Percentiles rank a stretch among this genome's conserved stretches.
Evolutionary conservation across 139 green algal genomes (phyloP).

Genomic region (Chlamydomonas sp.): DNA sequence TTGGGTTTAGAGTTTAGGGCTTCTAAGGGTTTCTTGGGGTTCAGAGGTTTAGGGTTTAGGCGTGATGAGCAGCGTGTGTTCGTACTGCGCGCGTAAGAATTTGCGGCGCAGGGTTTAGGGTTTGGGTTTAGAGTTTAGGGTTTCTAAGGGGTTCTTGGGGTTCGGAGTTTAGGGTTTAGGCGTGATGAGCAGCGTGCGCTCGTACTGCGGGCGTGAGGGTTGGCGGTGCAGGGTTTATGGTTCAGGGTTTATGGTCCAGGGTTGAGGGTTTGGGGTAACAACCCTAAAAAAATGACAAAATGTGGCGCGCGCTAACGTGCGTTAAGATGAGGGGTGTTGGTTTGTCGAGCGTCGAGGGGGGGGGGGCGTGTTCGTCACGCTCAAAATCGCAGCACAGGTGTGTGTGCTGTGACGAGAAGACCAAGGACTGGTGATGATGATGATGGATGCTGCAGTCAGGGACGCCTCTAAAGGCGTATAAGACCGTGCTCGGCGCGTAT

Average conservation of each 20-base stretch:
- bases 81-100: constrained; percentile 63
- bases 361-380: too few relatives aligned
- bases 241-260: background rate
- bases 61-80: constrained; percentile 96
- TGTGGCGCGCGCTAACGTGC: too few relatives aligned
- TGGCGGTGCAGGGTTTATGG: background rate
- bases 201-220: constrained; percentile 63
- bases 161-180: constrained; percentile 15
- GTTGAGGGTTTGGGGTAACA: constrained; percentile 16
- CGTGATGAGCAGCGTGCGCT: constrained; percentile 96
- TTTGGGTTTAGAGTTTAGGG: background rate
- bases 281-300: too few relatives aligned
- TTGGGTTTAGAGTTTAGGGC: background rate
- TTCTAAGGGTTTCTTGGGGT: background rate
- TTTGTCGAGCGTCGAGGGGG: too few relatives aligned
- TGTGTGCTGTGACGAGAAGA: too few relatives aligned
- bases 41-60: constrained; percentile 15
- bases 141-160: background rate
- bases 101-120: background rate
- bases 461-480: too few relatives aligned
- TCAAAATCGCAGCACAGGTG: too few relatives aligned
- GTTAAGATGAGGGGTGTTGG: too few relatives aligned
- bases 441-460: too few relatives aligned
- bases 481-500: too few relatives aligned
- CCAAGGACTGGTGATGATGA: constrained; percentile 95